Evolutionary conservation across 2,329 filamentous ascomycete species (phyloP), one percentile per base, ranked within the genome.

Genomic region (Aureobasidium sp.): DNA sequence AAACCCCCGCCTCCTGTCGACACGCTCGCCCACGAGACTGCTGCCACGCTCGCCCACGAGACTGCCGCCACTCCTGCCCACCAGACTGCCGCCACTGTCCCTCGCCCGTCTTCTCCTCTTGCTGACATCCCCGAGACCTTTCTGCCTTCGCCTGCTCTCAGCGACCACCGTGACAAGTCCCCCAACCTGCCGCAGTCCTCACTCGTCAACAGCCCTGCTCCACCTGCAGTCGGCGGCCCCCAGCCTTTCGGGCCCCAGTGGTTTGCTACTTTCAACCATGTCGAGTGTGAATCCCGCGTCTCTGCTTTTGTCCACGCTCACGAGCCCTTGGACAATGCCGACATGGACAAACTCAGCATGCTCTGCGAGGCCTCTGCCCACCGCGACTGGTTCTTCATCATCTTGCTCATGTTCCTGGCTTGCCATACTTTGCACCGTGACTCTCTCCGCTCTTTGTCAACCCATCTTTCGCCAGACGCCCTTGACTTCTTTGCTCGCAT

Each of bases 81-180:
- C n/a, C n/a, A n/a, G n/a, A n/a, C n/a, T n/a, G n/a, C 27, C 12
- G 27, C 27, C 27, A 12, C 12, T 30, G 27, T 30, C 12, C 27
- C 6, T 30, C 27, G 27, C 27, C 6, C 12, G 6, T 6, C 27
- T 30, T 12, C 27, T 30, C 6, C 27, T 12, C 6, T 30, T 30
- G 27, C 27, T n/a, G n/a, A n/a, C n/a, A n/a, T n/a, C n/a, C n/a
- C n/a, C 19, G 3, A 17, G 19, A 35, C 44, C 12, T 54, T 38
- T 11, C 53, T 55, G 4, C 53, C 53, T 11, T 55, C 53, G 29
- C 53, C 53, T 14, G 45, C 53, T 30, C 53, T 44, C 14, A 55
- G 53, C 27, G 44, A 55, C 11, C 32, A 42, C 21, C 34, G 29
- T 17, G 19, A 29, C 11, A 54, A 53, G 32, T 53, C 49, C 5